Conservation (phyloP, 805 yeast genomes). For the Diddensiella caesifluorescens region DNA sequence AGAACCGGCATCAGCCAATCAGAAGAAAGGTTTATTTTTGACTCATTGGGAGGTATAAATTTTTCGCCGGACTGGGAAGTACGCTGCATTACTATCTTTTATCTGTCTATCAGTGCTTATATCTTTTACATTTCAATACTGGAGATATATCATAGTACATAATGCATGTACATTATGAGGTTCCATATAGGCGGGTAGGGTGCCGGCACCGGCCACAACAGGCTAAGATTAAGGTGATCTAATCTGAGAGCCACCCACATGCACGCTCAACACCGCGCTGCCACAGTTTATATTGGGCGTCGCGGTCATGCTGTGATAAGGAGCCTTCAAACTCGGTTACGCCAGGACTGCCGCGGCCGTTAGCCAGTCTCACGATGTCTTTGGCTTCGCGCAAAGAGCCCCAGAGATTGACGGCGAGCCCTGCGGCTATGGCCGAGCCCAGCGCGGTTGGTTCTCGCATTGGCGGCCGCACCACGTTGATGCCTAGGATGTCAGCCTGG, state of each 20-base stretch:
- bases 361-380: constrained; percentile 8
- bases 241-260: constrained; percentile 59
- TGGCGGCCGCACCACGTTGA: constrained; percentile 73
- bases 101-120: too few relatives aligned
- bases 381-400: constrained; percentile 63
- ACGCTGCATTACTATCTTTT: too few relatives aligned
- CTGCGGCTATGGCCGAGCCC: constrained; percentile 96
- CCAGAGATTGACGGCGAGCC: constrained; percentile 72
- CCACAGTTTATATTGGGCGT: constrained; percentile 69
- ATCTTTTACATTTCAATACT: too few relatives aligned
- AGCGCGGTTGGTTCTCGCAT: constrained; percentile 89
- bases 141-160: too few relatives aligned
- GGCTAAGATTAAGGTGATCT: neutral
- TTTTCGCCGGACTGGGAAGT: too few relatives aligned
- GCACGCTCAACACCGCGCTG: constrained; percentile 78
- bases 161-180: too few relatives aligned
- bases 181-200: too few relatives aligned
- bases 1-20: too few relatives aligned
- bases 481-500: constrained; percentile 88
- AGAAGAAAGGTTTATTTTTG: too few relatives aligned
- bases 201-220: too few relatives aligned
- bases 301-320: constrained; percentile 55
- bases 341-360: constrained; percentile 6
- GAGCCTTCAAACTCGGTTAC: constrained; percentile 27
- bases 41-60: too few relatives aligned